Conservation (phyloP, 371 early-diverging fungal genomes). For the Lichtheimia corymbifera region DNA sequence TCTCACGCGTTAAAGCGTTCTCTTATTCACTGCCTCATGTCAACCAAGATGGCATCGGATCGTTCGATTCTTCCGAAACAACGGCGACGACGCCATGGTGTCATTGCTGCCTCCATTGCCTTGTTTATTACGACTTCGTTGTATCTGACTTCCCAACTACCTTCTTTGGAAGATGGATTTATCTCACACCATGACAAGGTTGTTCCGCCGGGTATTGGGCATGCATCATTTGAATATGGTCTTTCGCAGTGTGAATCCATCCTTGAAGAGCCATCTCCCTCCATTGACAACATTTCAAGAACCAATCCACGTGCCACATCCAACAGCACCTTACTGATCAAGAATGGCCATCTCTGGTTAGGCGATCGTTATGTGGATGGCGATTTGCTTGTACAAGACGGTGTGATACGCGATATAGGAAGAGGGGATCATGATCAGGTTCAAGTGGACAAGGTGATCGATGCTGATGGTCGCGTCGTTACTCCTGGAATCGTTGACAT, state of each 20-base stretch:
- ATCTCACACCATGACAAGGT: neutral
- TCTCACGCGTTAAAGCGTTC: no score
- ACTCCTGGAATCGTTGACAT: constrained; percentile 84
- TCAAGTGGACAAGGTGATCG: constrained; percentile 29
- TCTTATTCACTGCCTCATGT: no score
- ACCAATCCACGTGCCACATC: neutral
- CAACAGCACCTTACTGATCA: neutral
- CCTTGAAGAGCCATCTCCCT: neutral
- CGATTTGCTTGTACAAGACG: neutral
- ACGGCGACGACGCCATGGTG: no score
- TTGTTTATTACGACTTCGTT: no score
- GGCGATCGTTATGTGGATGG: neutral
- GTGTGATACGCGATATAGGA: neutral
- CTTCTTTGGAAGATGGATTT: no score
- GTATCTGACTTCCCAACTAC: no score
- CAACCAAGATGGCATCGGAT: no score
- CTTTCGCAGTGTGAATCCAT: neutral
- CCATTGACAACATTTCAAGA: neutral
- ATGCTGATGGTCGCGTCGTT: constrained; percentile 67
- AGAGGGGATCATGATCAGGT: no score
- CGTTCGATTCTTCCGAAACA: no score
- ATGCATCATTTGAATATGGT: neutral
- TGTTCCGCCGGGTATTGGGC: neutral
- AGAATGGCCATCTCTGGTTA: neutral
- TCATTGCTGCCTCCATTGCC: no score